These are phyloP conservation scores for Brasenia schreberi DNA, from an alignment of 164 flowering plant genomes.

Conservation along the genomic window DNA sequence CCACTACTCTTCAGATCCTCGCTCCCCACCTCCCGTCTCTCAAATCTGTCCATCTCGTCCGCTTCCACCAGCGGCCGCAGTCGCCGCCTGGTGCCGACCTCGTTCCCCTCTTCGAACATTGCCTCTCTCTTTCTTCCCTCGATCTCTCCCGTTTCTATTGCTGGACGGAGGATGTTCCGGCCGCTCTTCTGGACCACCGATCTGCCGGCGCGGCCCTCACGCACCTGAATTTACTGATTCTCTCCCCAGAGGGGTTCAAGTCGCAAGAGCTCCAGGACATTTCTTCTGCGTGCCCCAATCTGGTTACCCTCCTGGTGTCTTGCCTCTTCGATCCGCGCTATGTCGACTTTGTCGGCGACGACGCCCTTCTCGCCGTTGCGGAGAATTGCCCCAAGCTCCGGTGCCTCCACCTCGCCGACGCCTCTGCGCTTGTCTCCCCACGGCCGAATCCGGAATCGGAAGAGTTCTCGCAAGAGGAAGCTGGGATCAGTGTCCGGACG, in stretches of 20 bases:
- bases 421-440: constrained; percentile 23
- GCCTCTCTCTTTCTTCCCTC: constrained; percentile 21
- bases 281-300: constrained; percentile 40
- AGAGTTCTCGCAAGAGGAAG: constrained; percentile 35
- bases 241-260: constrained; percentile 65
- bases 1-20: constrained; percentile 29
- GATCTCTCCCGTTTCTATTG: constrained; percentile 71
- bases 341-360: constrained; percentile 67
- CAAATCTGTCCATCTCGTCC: constrained; percentile 44
- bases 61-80: constrained; percentile 75
- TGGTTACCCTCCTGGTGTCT: constrained; percentile 30
- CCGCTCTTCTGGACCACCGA: constrained; percentile 32
- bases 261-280: constrained; percentile 44
- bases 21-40: constrained; percentile 42
- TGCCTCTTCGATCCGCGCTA: constrained; percentile 77
- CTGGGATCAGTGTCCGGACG: constrained; percentile 26
- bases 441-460: constrained; percentile 33
- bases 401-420: constrained; percentile 54
- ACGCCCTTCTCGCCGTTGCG: constrained; percentile 36
- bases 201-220: constrained; percentile 20
- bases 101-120: constrained; percentile 23
- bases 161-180: constrained; percentile 82
- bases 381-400: constrained; percentile 35
- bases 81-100: constrained; percentile 45
- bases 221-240: constrained; percentile 35